Evolutionary conservation across 306 rosid genomes (phyloP).

Genomic region (Argentina anserina): DNA sequence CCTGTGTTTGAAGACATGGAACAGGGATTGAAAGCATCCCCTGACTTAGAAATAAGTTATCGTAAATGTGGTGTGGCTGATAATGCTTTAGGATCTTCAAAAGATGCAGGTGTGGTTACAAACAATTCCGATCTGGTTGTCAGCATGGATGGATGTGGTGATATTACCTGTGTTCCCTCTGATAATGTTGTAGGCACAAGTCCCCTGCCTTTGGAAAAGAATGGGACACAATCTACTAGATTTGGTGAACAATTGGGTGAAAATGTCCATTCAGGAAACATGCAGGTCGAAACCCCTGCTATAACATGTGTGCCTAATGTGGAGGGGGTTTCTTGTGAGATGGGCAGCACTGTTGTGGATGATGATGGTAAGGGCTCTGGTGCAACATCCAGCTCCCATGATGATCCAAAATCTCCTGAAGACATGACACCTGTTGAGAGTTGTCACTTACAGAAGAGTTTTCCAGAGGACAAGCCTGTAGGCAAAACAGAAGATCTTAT

Average conservation of each 20-base stretch:
- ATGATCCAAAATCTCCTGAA: slow-evolving; percentile 18
- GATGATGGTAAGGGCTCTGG: slow-evolving; percentile 17
- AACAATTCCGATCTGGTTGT: not conserved
- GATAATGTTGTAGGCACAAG: not conserved
- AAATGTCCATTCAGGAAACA: not conserved
- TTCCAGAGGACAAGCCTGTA: slow-evolving; percentile 10
- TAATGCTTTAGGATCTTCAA: slow-evolving; percentile 17
- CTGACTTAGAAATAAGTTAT: slow-evolving; percentile 6
- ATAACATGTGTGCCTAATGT: slow-evolving; percentile 1
- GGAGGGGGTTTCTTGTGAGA: slow-evolving; percentile 22
- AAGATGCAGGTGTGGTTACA: not conserved
- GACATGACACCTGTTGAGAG: slow-evolving; percentile 5
- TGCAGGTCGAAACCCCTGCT: slow-evolving; percentile 9
- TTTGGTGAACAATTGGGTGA: slow-evolving; percentile 10
- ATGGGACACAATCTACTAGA: not conserved
- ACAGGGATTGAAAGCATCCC: slow-evolving; percentile 7
- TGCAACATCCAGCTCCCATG: slow-evolving; percentile 19
- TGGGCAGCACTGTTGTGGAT: slow-evolving; percentile 17
- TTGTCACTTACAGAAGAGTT: not conserved
- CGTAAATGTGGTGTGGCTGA: slow-evolving; percentile 1
- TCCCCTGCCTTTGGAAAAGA: not conserved
- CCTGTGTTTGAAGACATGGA: slow-evolving; percentile 3
- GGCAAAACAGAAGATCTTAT: slow-evolving; percentile 2
- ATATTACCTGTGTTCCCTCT: not conserved
- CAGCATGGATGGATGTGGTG: slow-evolving; percentile 2